Base-by-base conservation (phyloP, 495 filamentous ascomycete species). In the Penicillium lagena region DNA sequence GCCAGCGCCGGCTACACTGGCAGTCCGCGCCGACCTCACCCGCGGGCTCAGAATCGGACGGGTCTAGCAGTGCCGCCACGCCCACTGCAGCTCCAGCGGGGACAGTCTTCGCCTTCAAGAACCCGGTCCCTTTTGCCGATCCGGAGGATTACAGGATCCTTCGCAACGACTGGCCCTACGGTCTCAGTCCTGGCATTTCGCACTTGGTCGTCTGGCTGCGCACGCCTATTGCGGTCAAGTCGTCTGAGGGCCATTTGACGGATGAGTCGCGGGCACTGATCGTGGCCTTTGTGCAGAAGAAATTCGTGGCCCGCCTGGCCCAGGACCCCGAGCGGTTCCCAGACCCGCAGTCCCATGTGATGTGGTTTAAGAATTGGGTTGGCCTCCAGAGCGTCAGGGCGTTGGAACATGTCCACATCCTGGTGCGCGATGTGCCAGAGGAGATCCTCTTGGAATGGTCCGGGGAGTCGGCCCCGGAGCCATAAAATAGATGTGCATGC, bases 321-420 rank as follows among this genome's bases (percentile, higher is more conserved):
- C 40, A 41, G 55, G 60, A 63, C 49, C 30, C 34, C 15, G 33
- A 36, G 55, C 55, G 17, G 27, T 55, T 60, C 67, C 64, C 46
- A 7, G 54, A 60, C 38, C 54, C 64, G 28, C 64, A 71, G 22
- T 73, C 79, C 7, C 78, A 76, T 46, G 87, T 95, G 47, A 47
- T 90, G 53, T 96, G 87, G 86, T 95, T 95, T 58, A 95, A 95
- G 76, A 96, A 96, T 56, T 94, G 87, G 86, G 81, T 80, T 39
- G 78, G 78, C n/a, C 62, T 95, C 58, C 89, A 95, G 69, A 94
- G 89, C 60, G 89, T 96, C 39, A 70, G 85, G 40, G 77, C 80
- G 7, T 64, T 95, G 45, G 90, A 95, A 53, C 90, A 87, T 71
- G 67, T 88, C 6, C 83, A 87, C 73, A 69, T 89, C 11, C 62